phyloP scores from a whole-genome alignment of 805 yeast species.

The Metschnikowia picachoensis region DNA sequence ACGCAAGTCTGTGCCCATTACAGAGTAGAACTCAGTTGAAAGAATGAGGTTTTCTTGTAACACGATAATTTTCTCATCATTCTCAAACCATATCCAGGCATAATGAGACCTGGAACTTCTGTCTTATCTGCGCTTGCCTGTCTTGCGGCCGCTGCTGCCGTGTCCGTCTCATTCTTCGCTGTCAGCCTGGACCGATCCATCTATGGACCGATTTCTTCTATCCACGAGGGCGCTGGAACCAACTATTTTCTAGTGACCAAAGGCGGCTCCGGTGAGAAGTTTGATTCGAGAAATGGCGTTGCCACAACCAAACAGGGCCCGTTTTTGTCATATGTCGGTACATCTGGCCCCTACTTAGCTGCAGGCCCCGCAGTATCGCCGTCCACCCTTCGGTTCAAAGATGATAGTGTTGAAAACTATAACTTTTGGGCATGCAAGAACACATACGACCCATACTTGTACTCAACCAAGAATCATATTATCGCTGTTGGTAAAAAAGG shows the following conservation, averaged over 20 bases:
- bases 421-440: slow-evolving; percentile 11
- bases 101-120: background rate
- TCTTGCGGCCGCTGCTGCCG: background rate
- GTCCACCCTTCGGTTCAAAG: background rate
- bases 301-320: background rate
- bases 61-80: too few relatives aligned
- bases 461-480: slow-evolving; percentile 1
- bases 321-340: slow-evolving; percentile 1
- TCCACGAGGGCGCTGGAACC: slow-evolving; percentile 13
- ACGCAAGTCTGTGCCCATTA: too few relatives aligned
- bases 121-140: background rate
- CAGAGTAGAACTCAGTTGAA: too few relatives aligned
- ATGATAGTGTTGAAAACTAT: background rate
- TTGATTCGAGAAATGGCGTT: background rate
- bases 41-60: too few relatives aligned
- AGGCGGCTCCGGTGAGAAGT: background rate
- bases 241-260: slow-evolving; percentile 4
- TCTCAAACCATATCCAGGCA: background rate
- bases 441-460: slow-evolving; percentile 10
- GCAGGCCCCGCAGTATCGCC: slow-evolving; percentile 11
- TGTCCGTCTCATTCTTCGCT: slow-evolving; percentile 3
- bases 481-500: slow-evolving; percentile 1
- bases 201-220: slow-evolving; percentile 3
- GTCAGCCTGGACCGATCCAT: background rate
- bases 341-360: slow-evolving; percentile 4